A percentile compares a stretch with the other conserved stretches of the same genome.
These are phyloP conservation scores for Trametes meyenii DNA, from an alignment of 768 basidiomycete species.

Conservation along the genomic window DNA sequence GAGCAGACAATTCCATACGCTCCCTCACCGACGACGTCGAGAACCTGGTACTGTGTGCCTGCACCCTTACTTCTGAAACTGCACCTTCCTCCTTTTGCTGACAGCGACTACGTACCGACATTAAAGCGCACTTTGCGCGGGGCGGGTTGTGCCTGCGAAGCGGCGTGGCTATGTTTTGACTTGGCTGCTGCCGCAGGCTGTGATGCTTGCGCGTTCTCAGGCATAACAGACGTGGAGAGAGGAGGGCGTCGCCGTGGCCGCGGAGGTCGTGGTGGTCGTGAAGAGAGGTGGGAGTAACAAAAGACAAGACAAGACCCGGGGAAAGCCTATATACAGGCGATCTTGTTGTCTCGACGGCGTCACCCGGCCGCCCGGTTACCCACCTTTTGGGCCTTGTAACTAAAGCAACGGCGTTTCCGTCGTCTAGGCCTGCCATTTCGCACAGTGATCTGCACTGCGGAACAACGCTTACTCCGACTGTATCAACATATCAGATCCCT, in stretches of 20 bases:
- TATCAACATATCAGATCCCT: not conserved
- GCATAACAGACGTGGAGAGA: conserved; percentile 20
- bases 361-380: conserved; percentile 12
- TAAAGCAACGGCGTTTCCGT: conserved; percentile 16
- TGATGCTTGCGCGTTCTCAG: conserved; percentile 27
- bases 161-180: conserved; percentile 50
- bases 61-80: not conserved
- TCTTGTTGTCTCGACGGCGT: conserved; percentile 22
- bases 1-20: conserved; percentile 94
- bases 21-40: conserved; percentile 91
- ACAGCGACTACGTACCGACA: conserved; percentile 54
- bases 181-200: conserved; percentile 30
- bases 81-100: not conserved
- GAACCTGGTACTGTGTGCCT: conserved; percentile 61
- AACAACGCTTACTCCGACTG: not conserved
- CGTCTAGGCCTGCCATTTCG: not conserved
- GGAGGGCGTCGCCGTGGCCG: not conserved
- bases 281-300: conserved; percentile 11
- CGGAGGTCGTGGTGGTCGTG: conserved; percentile 11
- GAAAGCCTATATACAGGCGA: conserved; percentile 19
- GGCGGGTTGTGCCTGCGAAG: conserved; percentile 51
- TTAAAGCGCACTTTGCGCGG: conserved; percentile 89
- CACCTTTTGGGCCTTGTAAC: conserved; percentile 9
- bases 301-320: conserved; percentile 14
- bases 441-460: conserved; percentile 24